These are phyloP conservation scores for Phoma herbarum DNA, from an alignment of 2,329 filamentous ascomycete species.

Conservation along the genomic window DNA sequence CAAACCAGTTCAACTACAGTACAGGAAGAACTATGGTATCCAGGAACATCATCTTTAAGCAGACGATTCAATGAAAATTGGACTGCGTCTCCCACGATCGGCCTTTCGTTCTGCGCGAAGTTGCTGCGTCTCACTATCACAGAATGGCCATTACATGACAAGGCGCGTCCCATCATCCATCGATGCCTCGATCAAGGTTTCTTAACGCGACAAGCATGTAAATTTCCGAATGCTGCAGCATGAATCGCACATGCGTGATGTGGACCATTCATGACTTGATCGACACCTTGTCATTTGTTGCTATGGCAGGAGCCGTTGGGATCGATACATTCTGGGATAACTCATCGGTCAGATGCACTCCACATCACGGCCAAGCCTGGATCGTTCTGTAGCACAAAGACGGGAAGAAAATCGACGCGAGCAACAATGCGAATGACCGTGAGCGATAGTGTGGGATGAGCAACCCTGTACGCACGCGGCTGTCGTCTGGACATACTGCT, in stretches of 20 bases:
- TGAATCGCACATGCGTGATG: conserved; percentile 7
- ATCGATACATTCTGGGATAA: not conserved
- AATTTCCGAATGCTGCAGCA: conserved; percentile 8
- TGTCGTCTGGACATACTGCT: not conserved
- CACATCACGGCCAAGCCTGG: conserved; percentile 4
- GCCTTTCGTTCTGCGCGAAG: no score
- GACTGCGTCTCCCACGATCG: not conserved
- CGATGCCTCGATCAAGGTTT: not conserved
- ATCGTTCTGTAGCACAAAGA: not conserved
- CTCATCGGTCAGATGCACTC: not conserved
- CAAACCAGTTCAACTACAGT: not conserved
- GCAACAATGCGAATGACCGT: not conserved
- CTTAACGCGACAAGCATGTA: not conserved
- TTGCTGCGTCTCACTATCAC: not conserved
- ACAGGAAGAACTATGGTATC: no score
- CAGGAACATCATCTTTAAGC: not conserved
- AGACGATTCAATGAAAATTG: not conserved
- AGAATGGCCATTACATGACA: not conserved
- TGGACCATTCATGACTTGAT: not conserved
- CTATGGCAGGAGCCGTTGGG: not conserved
- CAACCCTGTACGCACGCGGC: not conserved
- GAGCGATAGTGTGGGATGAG: not conserved
- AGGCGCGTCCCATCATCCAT: not conserved
- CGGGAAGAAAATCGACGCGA: not conserved
- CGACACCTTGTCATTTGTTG: not conserved